These are phyloP conservation scores for Corchorus olitorius DNA, from an alignment of 345 rosid genomes.

Conservation along the genomic window DNA sequence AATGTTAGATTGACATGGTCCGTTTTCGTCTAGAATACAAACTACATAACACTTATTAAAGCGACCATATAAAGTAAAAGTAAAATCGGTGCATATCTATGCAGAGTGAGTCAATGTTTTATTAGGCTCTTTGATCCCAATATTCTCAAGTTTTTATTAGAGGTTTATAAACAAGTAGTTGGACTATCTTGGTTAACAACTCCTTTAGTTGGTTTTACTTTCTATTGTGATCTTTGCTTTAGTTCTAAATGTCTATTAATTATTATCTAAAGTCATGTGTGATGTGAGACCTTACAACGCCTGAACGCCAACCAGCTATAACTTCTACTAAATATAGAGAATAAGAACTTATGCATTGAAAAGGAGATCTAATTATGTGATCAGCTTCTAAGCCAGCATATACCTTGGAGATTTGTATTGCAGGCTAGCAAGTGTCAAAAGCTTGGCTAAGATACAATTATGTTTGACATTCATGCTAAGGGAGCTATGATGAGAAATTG, in stretches of 20 bases:
- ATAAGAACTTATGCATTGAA: neutral
- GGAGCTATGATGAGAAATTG: neutral
- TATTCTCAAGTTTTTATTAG: neutral
- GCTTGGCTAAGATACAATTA: neutral
- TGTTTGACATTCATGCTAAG: neutral
- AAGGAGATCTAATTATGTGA: neutral
- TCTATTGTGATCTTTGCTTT: neutral
- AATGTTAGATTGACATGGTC: neutral
- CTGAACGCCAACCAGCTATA: neutral
- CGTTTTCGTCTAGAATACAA: neutral
- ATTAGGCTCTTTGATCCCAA: neutral
- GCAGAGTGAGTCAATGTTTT: too few species aligned
- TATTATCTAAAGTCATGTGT: neutral
- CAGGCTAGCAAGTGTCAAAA: neutral
- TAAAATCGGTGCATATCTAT: neutral
- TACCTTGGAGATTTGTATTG: neutral
- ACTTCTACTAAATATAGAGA: neutral
- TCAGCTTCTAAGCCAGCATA: slow-evolving; percentile 2
- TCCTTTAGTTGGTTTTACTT: neutral
- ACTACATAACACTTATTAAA: neutral
- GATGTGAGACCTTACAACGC: neutral
- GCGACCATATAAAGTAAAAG: neutral
- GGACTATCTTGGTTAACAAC: neutral
- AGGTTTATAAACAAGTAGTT: neutral
- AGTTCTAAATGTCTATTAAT: neutral